These are phyloP conservation scores for Fraxinus albicans DNA, from an alignment of 305 asterid species.

Conservation along the genomic window DNA sequence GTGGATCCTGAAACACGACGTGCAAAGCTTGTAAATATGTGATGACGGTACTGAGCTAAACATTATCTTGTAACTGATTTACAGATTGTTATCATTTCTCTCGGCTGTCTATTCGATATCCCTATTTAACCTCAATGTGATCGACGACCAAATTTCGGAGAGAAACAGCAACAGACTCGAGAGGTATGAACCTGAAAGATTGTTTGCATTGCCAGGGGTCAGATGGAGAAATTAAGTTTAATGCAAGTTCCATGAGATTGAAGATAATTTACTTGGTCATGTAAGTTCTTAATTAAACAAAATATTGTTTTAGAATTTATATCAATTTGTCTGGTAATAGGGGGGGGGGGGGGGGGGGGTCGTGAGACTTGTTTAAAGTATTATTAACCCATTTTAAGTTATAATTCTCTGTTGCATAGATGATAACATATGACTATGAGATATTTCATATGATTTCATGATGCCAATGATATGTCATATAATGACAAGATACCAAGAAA, in stretches of 20 bases:
- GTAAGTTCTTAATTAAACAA: background rate
- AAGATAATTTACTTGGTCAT: background rate
- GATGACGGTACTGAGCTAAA: background rate
- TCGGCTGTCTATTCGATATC: background rate
- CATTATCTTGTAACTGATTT: background rate
- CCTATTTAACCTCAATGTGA: background rate
- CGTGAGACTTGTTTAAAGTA: background rate
- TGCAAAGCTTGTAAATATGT: slow-evolving; percentile 69
- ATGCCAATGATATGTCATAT: background rate
- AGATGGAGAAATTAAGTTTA: background rate
- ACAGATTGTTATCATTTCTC: background rate
- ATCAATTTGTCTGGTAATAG: background rate
- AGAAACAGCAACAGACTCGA: background rate
- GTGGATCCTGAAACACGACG: slow-evolving; percentile 72
- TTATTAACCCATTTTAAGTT: background rate
- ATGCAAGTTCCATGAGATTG: background rate
- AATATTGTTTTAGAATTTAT: background rate
- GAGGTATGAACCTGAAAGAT: background rate
- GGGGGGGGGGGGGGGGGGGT: background rate
- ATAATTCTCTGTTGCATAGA: background rate
- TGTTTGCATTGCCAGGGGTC: background rate
- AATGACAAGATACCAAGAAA: background rate
- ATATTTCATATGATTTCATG: background rate
- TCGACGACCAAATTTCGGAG: background rate
- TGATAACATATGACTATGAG: background rate